Evolutionary conservation across 2,329 filamentous ascomycete species (phyloP).

Genomic region (Monosporascus cannonballus): DNA sequence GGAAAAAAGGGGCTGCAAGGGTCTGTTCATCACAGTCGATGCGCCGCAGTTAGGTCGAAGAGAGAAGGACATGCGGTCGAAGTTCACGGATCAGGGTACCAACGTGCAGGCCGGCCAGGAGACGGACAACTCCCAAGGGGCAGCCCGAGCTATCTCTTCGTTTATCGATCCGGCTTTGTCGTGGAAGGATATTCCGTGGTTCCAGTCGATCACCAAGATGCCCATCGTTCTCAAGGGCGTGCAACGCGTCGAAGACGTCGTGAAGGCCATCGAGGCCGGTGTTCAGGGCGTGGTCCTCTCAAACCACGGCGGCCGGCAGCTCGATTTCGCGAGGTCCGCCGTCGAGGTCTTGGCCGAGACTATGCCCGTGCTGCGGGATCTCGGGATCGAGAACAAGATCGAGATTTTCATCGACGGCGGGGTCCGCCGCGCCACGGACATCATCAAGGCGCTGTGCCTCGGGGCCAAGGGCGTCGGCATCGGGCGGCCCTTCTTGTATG

Average conservation of each 20-base stretch:
- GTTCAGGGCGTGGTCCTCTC: slow-evolving; percentile 88
- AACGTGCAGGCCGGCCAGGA: slow-evolving; percentile 71
- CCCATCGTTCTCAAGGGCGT: slow-evolving; percentile 96
- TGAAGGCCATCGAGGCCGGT: slow-evolving; percentile 75
- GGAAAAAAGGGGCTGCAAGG: slow-evolving; percentile 86
- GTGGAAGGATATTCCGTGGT: slow-evolving; percentile 95
- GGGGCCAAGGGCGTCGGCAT: slow-evolving; percentile 92
- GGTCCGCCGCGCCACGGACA: slow-evolving; percentile 82
- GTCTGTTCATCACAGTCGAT: slow-evolving; percentile 96
- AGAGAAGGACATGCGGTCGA: slow-evolving; percentile 96
- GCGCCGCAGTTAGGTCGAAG: slow-evolving; percentile 89
- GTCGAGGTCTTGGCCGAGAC: slow-evolving; percentile 91
- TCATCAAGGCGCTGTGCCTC: slow-evolving; percentile 89
- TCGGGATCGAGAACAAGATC: slow-evolving; percentile 67
- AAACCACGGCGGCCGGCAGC: slow-evolving; percentile 91
- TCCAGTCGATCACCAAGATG: slow-evolving; percentile 83
- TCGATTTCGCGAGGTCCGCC: slow-evolving; percentile 84
- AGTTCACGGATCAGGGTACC: slow-evolving; percentile 78
- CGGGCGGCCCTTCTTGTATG: slow-evolving; percentile 88
- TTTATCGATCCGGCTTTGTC: slow-evolving; percentile 94
- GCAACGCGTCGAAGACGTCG: slow-evolving; percentile 90
- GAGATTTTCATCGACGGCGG: slow-evolving; percentile 92
- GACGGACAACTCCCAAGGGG: slow-evolving; percentile 85
- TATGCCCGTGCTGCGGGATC: slow-evolving; percentile 75
- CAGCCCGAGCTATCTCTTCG: slow-evolving; percentile 86